These are phyloP conservation scores for Hortiboletus flavorubellus DNA, from an alignment of 768 basidiomycete species.

Conservation along the genomic window DNA sequence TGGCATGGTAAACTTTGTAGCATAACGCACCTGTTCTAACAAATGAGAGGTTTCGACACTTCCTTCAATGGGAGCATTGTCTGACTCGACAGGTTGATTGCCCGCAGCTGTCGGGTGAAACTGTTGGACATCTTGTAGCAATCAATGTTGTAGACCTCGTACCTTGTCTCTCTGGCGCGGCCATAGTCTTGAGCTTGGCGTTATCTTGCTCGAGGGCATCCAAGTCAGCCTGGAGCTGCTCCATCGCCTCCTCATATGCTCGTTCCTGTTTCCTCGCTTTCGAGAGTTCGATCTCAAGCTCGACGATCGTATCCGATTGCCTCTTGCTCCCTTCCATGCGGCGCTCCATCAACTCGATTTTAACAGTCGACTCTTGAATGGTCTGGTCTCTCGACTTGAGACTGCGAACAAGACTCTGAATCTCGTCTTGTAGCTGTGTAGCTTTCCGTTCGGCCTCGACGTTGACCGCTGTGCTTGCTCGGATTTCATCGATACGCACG, in stretches of 20 bases:
- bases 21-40: constrained; percentile 68
- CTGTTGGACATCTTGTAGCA: not conserved
- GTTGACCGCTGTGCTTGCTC: constrained; percentile 78
- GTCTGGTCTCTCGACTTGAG: constrained; percentile 87
- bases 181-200: constrained; percentile 68
- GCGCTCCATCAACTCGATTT: constrained; percentile 94
- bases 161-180: constrained; percentile 72
- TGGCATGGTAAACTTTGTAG: not conserved
- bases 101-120: constrained; percentile 38
- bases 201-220: constrained; percentile 88
- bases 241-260: constrained; percentile 90
- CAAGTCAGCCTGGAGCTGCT: constrained; percentile 85
- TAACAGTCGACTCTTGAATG: constrained; percentile 85
- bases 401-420: constrained; percentile 80
- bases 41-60: constrained; percentile 86
- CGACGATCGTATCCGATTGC: constrained; percentile 78
- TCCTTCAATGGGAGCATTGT: constrained; percentile 67
- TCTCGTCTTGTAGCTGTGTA: constrained; percentile 81
- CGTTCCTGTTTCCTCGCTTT: constrained; percentile 87
- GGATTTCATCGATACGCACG: constrained; percentile 75
- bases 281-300: constrained; percentile 75
- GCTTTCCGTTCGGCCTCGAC: constrained; percentile 91
- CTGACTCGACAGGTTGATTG: constrained; percentile 51
- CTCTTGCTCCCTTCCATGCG: constrained; percentile 89
- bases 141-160: constrained; percentile 14